Base-by-base conservation (phyloP, 495 filamentous ascomycete species). In the Aspergillus cavernicola region DNA sequence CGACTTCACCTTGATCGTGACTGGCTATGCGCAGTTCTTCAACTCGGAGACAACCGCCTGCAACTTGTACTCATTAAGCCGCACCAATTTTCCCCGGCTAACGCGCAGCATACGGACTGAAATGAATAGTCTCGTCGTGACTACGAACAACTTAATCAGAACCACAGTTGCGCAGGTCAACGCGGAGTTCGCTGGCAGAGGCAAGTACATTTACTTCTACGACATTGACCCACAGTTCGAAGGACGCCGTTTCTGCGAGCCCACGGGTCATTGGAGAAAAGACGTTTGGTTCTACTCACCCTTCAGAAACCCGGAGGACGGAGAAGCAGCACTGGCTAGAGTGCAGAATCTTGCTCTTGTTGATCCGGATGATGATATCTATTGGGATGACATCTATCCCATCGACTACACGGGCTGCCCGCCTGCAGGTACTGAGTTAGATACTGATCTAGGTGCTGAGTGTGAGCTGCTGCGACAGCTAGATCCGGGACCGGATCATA, bases 11-110 rank as follows among this genome's bases (percentile, higher is more conserved):
- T 26, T 47, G 0, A 22, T 35, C 16, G 44, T 47, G 13, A 47
- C 44, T 13, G 28, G 44, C 15, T 47, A 47, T n/a, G 26, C 44
- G 8, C 31, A 29, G 3, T 47, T 47, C 16, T 47, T 47, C 20
- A 47, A 47, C 16, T 13, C 28, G n/a, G 44, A 35, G 0, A 47
- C 44, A 2, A n/a, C 18, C n/a, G 4, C 8, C 2, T 47, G 44
- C 19, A n/a, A 35, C n/a, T 35, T 10, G 12, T 35, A 15, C 24
- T 35, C 12, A 35, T 35, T 35, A 10, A 10, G 32, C n/a, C n/a
- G n/a, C n/a, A n/a, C n/a, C n/a, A n/a, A n/a, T n/a, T n/a, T n/a
- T 15, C 32, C 32, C 32, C 4, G 12, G n/a, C 32, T 35, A 3
- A 15, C 11, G 11, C 4, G 12, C 3, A 10, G 12, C 32, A 35